Base-by-base conservation (phyloP, 1,284 basidiomycete genomes). In the Athelia psychrophila region DNA sequence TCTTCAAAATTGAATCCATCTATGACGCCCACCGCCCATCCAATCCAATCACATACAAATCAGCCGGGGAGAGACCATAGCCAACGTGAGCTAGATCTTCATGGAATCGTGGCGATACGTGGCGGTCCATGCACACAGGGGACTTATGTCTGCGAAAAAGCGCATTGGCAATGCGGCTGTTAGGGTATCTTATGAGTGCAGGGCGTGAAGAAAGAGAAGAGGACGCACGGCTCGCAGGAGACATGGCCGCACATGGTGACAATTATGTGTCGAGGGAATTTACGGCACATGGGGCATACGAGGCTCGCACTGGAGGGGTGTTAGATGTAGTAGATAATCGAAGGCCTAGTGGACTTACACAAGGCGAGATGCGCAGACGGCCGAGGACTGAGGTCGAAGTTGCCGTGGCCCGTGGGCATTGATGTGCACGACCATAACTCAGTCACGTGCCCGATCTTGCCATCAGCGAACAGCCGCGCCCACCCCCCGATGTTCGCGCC, bases 341-440 rank as follows among this genome's bases (percentile, higher is more conserved):
- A 19, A 20, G 16, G 15, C n/a, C 13, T 8, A 42, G 18, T 22
- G n/a, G 10, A 64, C 63, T 44, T 52, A 72, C 67, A 68, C 69
- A 51, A 70, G 60, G 3, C n/a, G 66, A 72, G 42, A 77, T 72
- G 51, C 69, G 71, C 23, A 77, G 60, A n/a, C 58, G 58, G 59
- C 76, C 75, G 45, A 71, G n/a, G n/a, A n/a, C n/a, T n/a, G n/a
- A n/a, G n/a, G n/a, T n/a, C 66, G 53, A 77, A 77, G 45, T 70
- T 66, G 32, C 74, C 75, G 48, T 73, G 64, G 10, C n/a, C 74
- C 75, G 48, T 73, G 64, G 3, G 74, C 73, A 56, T 77, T 77
- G 60, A 77, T 72, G 52, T 77, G 75, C 8, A 73, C 71, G 6
- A 77, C 75, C 10, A 77, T 73, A 2, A 73, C 53, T 76, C 74